Conservation (phyloP, 2,329 filamentous ascomycete genomes). For the Colletotrichum zoysiae region DNA sequence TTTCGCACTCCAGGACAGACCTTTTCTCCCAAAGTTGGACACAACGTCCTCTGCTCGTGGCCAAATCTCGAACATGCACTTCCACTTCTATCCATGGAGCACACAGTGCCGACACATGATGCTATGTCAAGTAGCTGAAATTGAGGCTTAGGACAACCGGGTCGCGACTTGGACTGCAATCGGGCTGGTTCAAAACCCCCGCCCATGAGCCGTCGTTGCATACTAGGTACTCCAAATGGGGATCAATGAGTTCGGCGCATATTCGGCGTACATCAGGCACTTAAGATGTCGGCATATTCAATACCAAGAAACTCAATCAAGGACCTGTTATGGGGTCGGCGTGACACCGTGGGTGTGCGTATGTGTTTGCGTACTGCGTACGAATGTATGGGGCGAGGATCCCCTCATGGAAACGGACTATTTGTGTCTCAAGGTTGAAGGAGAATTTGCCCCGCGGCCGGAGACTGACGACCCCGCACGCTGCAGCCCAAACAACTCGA, state of each 20-base stretch:
- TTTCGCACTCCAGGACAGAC: not conserved
- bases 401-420: not conserved
- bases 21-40: not conserved
- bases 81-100: conserved; percentile 1
- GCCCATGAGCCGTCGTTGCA: no score
- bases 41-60: no score
- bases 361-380: not conserved
- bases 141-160: not conserved
- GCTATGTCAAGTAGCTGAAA: not conserved
- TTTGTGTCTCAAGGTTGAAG: not conserved
- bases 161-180: not conserved
- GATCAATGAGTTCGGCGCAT: no score
- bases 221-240: no score
- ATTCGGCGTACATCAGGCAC: no score
- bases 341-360: not conserved
- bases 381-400: not conserved
- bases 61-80: not conserved
- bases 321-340: not conserved
- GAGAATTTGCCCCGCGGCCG: not conserved
- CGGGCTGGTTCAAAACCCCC: not conserved
- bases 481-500: not conserved
- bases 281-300: not conserved
- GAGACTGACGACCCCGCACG: not conserved
- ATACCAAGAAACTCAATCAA: not conserved
- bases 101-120: not conserved